Percentiles rank a stretch among this genome's conserved stretches.
Conservation (phyloP, 2,329 filamentous ascomycete species). For the Shiraia sp. region DNA sequence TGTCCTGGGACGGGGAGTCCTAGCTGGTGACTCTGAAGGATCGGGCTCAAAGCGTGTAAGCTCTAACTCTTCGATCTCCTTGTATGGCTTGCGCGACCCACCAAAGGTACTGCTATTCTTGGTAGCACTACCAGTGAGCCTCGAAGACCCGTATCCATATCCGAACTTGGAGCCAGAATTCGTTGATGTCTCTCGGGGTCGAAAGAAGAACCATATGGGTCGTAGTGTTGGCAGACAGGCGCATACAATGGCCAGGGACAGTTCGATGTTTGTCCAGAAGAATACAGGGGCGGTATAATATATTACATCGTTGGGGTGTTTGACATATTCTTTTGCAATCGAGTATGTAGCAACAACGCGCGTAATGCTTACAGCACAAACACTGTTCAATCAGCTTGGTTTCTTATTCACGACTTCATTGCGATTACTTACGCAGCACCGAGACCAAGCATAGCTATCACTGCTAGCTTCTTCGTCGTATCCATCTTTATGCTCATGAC, state of each 20-base stretch:
- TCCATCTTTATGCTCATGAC: conserved; percentile 24
- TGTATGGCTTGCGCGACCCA: conserved; percentile 16
- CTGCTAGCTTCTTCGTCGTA: conserved; percentile 22
- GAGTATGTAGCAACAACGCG: conserved; percentile 22
- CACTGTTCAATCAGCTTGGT: conserved; percentile 12
- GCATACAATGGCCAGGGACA: conserved; percentile 28
- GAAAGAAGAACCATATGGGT: conserved; percentile 27
- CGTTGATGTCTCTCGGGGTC: conserved; percentile 12
- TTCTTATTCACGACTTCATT: not conserved
- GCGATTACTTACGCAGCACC: conserved; percentile 20
- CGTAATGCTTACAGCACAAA: conserved; percentile 26
- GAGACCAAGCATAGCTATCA: conserved; percentile 24
- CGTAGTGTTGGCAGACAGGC: conserved; percentile 30
- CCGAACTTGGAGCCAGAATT: conserved; percentile 5
- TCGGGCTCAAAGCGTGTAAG: conserved; percentile 14
- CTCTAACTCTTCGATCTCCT: conserved; percentile 27
- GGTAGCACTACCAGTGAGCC: conserved; percentile 11
- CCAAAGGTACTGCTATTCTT: conserved; percentile 14
- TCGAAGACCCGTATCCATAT: conserved; percentile 17
- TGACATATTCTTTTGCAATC: conserved; percentile 22
- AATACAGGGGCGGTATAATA: conserved; percentile 32
- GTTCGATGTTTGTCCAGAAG: conserved; percentile 37
- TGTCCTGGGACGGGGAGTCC: conserved; percentile 1
- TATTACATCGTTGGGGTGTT: conserved; percentile 23
- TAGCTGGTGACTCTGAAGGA: conserved; percentile 10